These are phyloP conservation scores for Pseudotsuga menziesii DNA, from an alignment of 75 land plant genomes.

Conservation along the genomic window DNA sequence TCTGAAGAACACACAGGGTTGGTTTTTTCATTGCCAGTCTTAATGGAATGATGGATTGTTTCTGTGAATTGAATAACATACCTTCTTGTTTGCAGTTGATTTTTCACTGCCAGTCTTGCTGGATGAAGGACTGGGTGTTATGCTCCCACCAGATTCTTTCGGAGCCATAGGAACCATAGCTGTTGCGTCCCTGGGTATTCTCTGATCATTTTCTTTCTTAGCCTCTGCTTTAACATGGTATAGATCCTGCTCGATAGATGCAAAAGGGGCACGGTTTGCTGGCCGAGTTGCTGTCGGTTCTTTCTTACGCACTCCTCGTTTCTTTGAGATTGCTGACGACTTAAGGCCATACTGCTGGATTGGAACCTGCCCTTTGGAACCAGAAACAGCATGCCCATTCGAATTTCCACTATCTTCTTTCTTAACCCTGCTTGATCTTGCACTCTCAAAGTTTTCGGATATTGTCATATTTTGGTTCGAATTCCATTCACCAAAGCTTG, in stretches of 20 bases:
- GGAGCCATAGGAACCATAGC: neutral
- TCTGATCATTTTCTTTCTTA: neutral
- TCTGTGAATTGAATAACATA: neutral
- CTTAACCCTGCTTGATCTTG: constrained; percentile 26
- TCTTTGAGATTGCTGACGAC: neutral
- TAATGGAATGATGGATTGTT: neutral
- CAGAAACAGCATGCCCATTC: constrained; percentile 20
- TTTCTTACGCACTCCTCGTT: neutral
- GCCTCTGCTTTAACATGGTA: neutral
- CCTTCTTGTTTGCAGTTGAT: neutral
- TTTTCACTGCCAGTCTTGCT: neutral
- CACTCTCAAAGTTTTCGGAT: constrained; percentile 26
- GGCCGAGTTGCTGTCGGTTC: neutral
- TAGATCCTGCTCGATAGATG: neutral
- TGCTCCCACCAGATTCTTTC: neutral
- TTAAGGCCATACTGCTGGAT: neutral
- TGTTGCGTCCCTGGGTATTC: neutral
- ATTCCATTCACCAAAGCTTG: constrained; percentile 35
- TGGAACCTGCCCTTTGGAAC: neutral
- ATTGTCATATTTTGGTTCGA: constrained; percentile 7
- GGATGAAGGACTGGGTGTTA: neutral
- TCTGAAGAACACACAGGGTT: neutral
- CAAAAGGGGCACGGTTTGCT: neutral
- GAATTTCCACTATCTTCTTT: constrained; percentile 13
- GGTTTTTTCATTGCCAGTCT: neutral